These are phyloP conservation scores for Neurospora sp. DNA, from an alignment of 495 filamentous ascomycete species.

Conservation along the genomic window DNA sequence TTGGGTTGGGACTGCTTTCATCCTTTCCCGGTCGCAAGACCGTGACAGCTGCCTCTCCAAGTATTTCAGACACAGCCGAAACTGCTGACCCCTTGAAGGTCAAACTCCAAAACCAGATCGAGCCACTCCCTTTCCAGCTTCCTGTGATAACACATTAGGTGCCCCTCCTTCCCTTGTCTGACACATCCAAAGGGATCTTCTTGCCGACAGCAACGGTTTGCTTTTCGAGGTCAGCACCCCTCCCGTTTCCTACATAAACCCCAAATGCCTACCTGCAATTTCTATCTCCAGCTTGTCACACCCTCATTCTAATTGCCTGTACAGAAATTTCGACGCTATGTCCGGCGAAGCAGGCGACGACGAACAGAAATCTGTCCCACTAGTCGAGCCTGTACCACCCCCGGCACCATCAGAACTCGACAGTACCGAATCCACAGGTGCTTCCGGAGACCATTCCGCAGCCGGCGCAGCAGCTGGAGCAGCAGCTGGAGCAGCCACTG, in stretches of 20 bases:
- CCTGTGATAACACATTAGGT: neutral
- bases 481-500: neutral
- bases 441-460: neutral
- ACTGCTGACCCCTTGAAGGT: too few relatives aligned
- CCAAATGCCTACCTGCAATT: neutral
- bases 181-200: neutral
- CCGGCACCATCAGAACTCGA: neutral
- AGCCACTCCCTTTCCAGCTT: neutral
- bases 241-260: neutral
- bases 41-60: neutral
- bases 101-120: neutral
- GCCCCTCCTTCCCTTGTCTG: neutral
- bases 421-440: neutral
- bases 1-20: neutral
- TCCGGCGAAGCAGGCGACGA: neutral
- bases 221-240: neutral
- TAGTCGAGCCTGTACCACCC: neutral
- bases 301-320: neutral
- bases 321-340: neutral
- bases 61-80: neutral
- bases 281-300: neutral
- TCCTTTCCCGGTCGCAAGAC: neutral
- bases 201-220: neutral
- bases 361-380: neutral
- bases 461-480: neutral